Conservation (phyloP, 805 yeast genomes). For the Groenewaldozyma salmanticensis region DNA sequence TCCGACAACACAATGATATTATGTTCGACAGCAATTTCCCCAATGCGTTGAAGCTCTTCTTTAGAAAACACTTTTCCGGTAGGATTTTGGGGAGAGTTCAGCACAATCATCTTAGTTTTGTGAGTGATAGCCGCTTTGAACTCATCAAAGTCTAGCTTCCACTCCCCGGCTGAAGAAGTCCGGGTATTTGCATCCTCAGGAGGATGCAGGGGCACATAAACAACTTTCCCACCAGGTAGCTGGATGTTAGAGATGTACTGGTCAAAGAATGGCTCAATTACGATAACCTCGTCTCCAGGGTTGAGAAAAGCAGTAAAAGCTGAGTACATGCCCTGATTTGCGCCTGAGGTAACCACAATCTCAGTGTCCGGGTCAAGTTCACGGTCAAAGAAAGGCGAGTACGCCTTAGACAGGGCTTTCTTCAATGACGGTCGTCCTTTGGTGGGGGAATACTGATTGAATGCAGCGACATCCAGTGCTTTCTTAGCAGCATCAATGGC, state of each 20-base stretch:
- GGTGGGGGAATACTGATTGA: conserved; percentile 90
- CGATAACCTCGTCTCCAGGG: conserved; percentile 90
- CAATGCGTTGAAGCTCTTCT: conserved; percentile 66
- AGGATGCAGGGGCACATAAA: conserved; percentile 76
- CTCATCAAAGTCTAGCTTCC: conserved; percentile 76
- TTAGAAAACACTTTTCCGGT: conserved; percentile 80
- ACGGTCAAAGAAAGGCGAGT: conserved; percentile 57
- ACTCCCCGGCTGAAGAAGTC: conserved; percentile 70
- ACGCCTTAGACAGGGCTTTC: conserved; percentile 58
- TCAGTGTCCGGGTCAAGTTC: conserved; percentile 46
- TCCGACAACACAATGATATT: conserved; percentile 79
- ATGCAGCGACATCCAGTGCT: conserved; percentile 62
- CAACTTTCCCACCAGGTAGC: conserved; percentile 86
- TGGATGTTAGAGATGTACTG: conserved; percentile 93
- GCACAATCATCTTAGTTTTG: conserved; percentile 74
- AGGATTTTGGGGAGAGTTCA: conserved; percentile 96
- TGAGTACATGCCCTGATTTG: conserved; percentile 89
- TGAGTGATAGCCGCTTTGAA: conserved; percentile 60
- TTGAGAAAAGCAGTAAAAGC: conserved; percentile 76
- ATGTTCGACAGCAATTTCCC: conserved; percentile 74
- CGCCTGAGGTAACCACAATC: conserved; percentile 86
- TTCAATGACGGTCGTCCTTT: conserved; percentile 74
- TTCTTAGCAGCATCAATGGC: conserved; percentile 73
- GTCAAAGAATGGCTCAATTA: conserved; percentile 94
- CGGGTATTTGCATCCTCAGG: conserved; percentile 59